Conservation (phyloP, 306 rosid species). For the Lotus japonicus region DNA sequence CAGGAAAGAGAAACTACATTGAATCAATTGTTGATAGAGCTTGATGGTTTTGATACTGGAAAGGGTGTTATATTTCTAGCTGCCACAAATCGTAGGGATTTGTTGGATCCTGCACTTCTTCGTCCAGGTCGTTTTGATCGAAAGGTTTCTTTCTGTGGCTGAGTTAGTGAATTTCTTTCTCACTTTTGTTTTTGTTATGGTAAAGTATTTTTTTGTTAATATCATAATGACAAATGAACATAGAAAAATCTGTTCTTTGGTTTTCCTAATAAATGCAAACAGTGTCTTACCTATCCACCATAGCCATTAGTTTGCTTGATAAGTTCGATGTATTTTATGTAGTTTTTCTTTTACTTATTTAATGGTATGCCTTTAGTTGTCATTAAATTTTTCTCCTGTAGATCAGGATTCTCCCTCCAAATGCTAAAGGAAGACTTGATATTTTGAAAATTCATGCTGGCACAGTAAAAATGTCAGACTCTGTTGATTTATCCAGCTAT, state of each 20-base stretch:
- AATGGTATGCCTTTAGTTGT: conserved; percentile 4
- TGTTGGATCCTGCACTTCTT: conserved; percentile 97
- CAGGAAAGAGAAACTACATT: conserved; percentile 99
- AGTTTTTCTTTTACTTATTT: conserved; percentile 2
- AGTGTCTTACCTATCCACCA: not conserved
- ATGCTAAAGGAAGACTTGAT: conserved; percentile 78
- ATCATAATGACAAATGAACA: conserved; percentile 10
- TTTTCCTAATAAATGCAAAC: conserved; percentile 16
- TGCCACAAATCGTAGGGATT: conserved; percentile 96
- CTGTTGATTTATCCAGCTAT: conserved; percentile 81
- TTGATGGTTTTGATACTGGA: conserved; percentile 99
- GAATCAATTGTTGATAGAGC: conserved; percentile 94
- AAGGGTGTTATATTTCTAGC: conserved; percentile 97
- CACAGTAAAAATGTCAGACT: conserved; percentile 89
- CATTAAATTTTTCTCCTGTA: conserved; percentile 33
- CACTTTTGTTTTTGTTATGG: conserved; percentile 13
- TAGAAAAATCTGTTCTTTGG: conserved; percentile 1
- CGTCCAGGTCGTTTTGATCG: conserved; percentile 99
- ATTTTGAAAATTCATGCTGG: conserved; percentile 87
- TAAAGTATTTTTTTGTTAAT: not conserved
- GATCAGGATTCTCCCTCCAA: conserved; percentile 87
- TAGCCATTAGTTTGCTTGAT: conserved; percentile 13
- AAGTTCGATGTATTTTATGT: conserved; percentile 8
- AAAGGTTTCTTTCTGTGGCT: conserved; percentile 61
- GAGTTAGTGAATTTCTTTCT: conserved; percentile 14